Evolutionary conservation across 2,329 filamentous ascomycete species (phyloP).

Genomic region (Alternaria atra): DNA sequence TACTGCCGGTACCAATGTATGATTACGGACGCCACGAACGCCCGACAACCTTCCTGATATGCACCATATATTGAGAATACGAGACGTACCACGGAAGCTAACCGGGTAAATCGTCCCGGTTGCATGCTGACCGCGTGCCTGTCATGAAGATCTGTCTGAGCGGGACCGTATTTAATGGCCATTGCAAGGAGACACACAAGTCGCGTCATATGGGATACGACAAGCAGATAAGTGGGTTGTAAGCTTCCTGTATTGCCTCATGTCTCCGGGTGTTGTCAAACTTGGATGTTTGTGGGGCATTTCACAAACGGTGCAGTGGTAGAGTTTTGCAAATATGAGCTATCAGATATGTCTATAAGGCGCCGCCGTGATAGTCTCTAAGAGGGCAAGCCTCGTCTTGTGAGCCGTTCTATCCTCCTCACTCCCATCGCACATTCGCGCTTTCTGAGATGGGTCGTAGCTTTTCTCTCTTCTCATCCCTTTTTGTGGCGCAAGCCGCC

Average conservation of each 20-base stretch:
- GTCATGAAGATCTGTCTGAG: background rate
- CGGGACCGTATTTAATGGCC: background rate
- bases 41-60: background rate
- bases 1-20: background rate
- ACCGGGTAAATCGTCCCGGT: background rate
- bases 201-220: background rate
- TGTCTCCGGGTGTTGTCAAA: background rate
- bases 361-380: background rate
- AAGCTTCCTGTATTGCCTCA: background rate
- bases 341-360: background rate
- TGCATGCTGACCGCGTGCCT: background rate
- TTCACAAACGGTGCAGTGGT: background rate
- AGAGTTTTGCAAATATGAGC: background rate
- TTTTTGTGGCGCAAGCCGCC: slow-evolving; percentile 8
- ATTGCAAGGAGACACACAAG: background rate
- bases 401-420: too few relatives aligned
- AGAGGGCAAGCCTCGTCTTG: background rate
- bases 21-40: background rate
- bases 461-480: background rate
- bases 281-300: background rate
- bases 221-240: background rate
- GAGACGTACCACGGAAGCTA: background rate
- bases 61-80: background rate
- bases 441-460: background rate
- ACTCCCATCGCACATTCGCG: background rate